These are phyloP conservation scores for Lachnellula hyalina DNA, from an alignment of 2,329 filamentous ascomycete species.

Conservation along the genomic window DNA sequence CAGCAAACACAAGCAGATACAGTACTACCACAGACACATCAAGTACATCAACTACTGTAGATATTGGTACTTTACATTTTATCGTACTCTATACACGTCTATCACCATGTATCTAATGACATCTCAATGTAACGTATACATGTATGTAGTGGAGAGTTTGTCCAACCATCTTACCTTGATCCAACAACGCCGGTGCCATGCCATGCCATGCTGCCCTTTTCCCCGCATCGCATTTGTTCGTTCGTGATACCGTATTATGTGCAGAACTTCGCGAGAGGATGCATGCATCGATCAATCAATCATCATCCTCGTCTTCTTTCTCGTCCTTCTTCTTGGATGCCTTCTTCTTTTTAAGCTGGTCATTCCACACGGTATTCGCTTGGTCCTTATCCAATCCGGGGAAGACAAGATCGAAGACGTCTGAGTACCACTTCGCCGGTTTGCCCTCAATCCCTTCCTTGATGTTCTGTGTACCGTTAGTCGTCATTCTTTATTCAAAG, in stretches of 20 bases:
- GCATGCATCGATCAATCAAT: constrained; percentile 8
- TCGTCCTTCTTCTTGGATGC: constrained; percentile 28
- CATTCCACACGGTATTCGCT: constrained; percentile 59
- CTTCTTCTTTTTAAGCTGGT: constrained; percentile 29
- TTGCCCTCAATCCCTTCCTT: constrained; percentile 92
- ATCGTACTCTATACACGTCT: too few species aligned
- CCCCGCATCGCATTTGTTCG: neutral
- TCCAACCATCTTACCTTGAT: too few species aligned
- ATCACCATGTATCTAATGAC: too few species aligned
- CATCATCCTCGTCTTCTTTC: constrained; percentile 23
- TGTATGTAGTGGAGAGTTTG: too few species aligned
- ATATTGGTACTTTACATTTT: too few species aligned
- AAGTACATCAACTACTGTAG: too few species aligned
- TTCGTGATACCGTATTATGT: neutral
- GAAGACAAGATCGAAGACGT: constrained; percentile 91
- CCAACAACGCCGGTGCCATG: too few species aligned
- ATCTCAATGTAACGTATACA: too few species aligned
- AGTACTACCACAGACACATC: too few species aligned
- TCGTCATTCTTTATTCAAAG: constrained; percentile 16
- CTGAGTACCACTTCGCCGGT: constrained; percentile 86
- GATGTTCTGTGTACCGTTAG: constrained; percentile 67
- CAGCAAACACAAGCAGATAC: too few species aligned
- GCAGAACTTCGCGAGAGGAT: neutral
- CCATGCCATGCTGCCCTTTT: too few species aligned
- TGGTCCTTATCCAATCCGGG: constrained; percentile 67